Evolutionary conservation across 495 filamentous ascomycete species (phyloP).

Genomic region (Staphylotrichum tortipilum): DNA sequence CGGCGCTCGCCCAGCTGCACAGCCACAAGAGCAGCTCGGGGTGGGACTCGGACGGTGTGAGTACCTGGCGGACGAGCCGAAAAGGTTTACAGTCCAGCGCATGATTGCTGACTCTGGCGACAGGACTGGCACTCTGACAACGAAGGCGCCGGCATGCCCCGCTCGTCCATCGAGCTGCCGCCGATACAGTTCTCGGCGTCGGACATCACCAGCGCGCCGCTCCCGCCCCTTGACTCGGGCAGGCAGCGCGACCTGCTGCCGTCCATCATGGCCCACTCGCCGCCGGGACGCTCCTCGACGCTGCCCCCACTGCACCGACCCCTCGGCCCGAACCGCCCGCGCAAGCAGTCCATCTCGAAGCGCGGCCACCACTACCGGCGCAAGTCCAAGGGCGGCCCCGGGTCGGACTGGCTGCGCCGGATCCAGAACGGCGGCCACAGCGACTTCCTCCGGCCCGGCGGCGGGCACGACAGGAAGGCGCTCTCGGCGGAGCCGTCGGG

Average conservation of each 20-base stretch:
- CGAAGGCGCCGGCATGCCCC: conserved; percentile 47
- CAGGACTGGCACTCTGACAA: conserved; percentile 68
- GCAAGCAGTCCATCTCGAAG: conserved; percentile 78
- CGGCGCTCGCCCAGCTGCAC: conserved; percentile 80
- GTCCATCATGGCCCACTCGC: conserved; percentile 70
- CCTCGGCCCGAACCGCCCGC: conserved; percentile 53
- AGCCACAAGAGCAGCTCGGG: conserved; percentile 66
- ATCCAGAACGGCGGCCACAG: conserved; percentile 38
- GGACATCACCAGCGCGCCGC: conserved; percentile 63
- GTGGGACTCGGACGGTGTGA: conserved; percentile 78
- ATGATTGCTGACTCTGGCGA: not conserved
- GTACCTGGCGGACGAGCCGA: conserved; percentile 31
- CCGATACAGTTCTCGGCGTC: conserved; percentile 51
- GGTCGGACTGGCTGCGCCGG: conserved; percentile 41
- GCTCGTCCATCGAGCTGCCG: conserved; percentile 64
- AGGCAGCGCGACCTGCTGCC: conserved; percentile 65
- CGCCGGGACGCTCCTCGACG: conserved; percentile 78
- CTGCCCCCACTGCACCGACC: conserved; percentile 69
- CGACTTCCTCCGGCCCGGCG: conserved; percentile 53
- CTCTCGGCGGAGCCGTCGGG: conserved; percentile 73
- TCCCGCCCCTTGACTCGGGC: conserved; percentile 51
- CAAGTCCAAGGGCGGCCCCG: conserved; percentile 57
- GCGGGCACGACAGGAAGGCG: conserved; percentile 70
- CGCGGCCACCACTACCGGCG: conserved; percentile 68
- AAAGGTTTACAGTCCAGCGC: not conserved